Evolutionary conservation across 352 stramenopile species (phyloP).

Genomic region (Pythium utonaiense): DNA sequence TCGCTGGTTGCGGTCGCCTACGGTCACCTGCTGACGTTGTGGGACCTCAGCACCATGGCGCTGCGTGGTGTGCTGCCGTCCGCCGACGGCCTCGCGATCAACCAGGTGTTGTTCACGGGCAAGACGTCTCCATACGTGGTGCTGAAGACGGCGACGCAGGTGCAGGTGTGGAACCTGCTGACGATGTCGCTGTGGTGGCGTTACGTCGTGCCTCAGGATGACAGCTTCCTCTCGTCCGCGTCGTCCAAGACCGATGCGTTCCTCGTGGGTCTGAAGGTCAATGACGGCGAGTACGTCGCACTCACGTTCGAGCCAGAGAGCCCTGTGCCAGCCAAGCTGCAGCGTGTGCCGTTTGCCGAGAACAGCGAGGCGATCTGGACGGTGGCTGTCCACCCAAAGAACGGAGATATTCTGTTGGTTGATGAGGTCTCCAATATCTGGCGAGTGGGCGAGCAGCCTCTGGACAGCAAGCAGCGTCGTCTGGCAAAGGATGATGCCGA

Average conservation of each 20-base stretch:
- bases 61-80: slow-evolving; percentile 74
- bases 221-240: slow-evolving; percentile 32
- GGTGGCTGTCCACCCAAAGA: slow-evolving; percentile 52
- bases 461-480: slow-evolving; percentile 37
- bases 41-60: slow-evolving; percentile 73
- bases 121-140: slow-evolving; percentile 60
- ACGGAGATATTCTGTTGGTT: slow-evolving; percentile 55
- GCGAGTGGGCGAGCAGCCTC: slow-evolving; percentile 45
- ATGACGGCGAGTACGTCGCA: slow-evolving; percentile 36
- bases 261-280: slow-evolving; percentile 38
- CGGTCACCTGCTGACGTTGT: slow-evolving; percentile 75
- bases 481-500: slow-evolving; percentile 26
- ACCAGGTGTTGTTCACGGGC: slow-evolving; percentile 58
- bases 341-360: slow-evolving; percentile 29
- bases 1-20: slow-evolving; percentile 86
- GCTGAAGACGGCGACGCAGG: slow-evolving; percentile 41
- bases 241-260: slow-evolving; percentile 40
- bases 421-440: slow-evolving; percentile 56
- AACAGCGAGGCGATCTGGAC: slow-evolving; percentile 42
- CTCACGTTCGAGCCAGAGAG: slow-evolving; percentile 48
- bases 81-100: slow-evolving; percentile 48
- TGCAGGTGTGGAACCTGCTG: slow-evolving; percentile 80
- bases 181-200: slow-evolving; percentile 67
- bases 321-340: slow-evolving; percentile 45
- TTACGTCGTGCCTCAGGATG: slow-evolving; percentile 44